phyloP scores from a whole-genome alignment of 2,329 filamentous ascomycete species.

The Colletotrichum sojae region DNA sequence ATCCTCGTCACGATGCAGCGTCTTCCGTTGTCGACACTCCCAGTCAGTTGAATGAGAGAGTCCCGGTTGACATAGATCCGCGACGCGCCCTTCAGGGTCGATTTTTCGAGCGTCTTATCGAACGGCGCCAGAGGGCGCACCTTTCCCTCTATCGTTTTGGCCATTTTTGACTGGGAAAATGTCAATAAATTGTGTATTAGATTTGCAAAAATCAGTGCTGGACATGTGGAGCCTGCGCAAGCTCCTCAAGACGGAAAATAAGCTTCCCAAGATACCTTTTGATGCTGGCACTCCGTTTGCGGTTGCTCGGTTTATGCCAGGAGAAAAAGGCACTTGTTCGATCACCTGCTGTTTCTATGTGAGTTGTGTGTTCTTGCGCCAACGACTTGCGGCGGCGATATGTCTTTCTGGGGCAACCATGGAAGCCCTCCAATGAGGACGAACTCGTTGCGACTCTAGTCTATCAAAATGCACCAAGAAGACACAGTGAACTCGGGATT shows the following conservation, averaged over 20 bases:
- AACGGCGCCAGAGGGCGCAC: constrained; percentile 55
- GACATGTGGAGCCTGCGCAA: too few relatives aligned
- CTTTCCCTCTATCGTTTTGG: constrained; percentile 45
- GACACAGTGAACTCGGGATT: not conserved
- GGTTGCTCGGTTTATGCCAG: not conserved
- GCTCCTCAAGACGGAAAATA: too few relatives aligned
- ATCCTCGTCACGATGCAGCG: constrained; percentile 58
- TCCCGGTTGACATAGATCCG: constrained; percentile 65
- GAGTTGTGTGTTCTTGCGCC: constrained; percentile 3
- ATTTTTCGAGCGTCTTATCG: constrained; percentile 58
- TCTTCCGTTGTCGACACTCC: constrained; percentile 58
- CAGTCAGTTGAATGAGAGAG: constrained; percentile 60
- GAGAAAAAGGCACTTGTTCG: not conserved
- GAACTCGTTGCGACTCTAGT: not conserved
- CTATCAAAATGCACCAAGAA: not conserved
- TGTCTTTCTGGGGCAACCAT: not conserved
- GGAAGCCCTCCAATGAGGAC: not conserved
- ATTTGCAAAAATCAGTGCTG: too few relatives aligned
- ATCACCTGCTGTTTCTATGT: not conserved
- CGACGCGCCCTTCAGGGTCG: constrained; percentile 59
- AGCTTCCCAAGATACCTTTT: too few relatives aligned
- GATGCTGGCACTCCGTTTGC: too few relatives aligned
- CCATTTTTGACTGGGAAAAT: constrained; percentile 4
- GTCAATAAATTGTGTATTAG: not conserved
- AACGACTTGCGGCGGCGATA: not conserved